A percentile compares a stretch with the other conserved stretches of the same genome.
Evolutionary conservation across 225 moss, liverwort and hornwort species (phyloP).

Genomic region (Pseudisothecium myosuroides): DNA sequence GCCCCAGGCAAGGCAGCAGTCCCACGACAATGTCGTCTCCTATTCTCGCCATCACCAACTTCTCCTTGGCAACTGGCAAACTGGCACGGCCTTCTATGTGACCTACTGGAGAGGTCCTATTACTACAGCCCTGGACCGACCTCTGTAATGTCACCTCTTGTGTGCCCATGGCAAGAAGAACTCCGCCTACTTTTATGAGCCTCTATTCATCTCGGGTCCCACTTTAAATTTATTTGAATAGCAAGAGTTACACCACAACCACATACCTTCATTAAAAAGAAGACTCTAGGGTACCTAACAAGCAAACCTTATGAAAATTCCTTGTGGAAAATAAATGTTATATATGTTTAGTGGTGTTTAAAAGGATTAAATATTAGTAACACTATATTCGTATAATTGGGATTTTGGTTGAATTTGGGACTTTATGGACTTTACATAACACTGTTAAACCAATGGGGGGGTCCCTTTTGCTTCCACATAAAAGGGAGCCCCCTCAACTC

Average conservation of each 20-base stretch:
- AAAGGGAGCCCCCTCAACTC: too few species aligned
- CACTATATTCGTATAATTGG: background rate
- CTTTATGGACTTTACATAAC: background rate
- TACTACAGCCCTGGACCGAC: background rate
- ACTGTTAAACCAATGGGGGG: too few species aligned
- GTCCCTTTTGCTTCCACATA: too few species aligned
- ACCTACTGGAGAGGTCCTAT: background rate
- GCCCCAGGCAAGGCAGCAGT: background rate
- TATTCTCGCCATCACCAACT: background rate
- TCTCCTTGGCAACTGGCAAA: background rate
- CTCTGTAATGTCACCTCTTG: background rate
- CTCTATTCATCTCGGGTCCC: background rate
- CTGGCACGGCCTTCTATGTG: background rate
- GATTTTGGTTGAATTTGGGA: background rate
- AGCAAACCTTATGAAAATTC: rapidly evolving
- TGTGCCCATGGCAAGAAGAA: background rate
- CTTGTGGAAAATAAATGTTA: background rate
- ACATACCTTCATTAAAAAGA: background rate
- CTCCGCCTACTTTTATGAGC: background rate
- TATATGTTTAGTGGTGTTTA: background rate
- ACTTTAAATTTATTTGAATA: background rate
- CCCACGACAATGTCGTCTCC: background rate
- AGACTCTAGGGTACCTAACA: rapidly evolving
- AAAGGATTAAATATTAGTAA: background rate
- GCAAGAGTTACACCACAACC: background rate